Evolutionary conservation across 2,329 filamentous ascomycete genomes (phyloP).

Genomic region (Aspergillus vadensis): DNA sequence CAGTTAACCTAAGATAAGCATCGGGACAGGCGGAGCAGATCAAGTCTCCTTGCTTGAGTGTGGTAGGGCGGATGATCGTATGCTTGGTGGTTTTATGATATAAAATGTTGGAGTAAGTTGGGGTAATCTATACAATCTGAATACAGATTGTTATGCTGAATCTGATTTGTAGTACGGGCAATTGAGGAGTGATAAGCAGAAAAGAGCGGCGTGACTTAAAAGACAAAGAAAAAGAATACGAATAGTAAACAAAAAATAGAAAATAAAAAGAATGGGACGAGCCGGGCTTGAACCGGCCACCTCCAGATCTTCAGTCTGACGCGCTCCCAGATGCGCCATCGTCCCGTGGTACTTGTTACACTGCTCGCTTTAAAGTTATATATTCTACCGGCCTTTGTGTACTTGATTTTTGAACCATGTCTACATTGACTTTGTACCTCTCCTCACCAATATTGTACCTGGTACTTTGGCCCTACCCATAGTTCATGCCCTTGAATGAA

Average conservation of each 20-base stretch:
- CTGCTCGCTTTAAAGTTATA: not conserved
- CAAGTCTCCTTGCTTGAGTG: not conserved
- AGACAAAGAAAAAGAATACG: not conserved
- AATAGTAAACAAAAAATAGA: too few species aligned
- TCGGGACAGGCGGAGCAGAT: not conserved
- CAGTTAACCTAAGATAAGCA: slow-evolving; percentile 1
- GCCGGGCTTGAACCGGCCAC: slow-evolving; percentile 12
- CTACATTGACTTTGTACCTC: not conserved
- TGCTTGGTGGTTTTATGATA: too few species aligned
- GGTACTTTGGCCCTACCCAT: too few species aligned
- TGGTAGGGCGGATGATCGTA: too few species aligned
- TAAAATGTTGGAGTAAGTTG: too few species aligned
- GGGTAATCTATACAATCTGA: too few species aligned
- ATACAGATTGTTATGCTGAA: too few species aligned
- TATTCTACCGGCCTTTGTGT: not conserved
- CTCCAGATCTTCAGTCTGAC: slow-evolving; percentile 12
- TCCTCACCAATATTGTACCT: too few species aligned
- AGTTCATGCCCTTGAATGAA: too few species aligned
- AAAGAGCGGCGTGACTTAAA: not conserved
- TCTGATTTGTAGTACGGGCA: too few species aligned
- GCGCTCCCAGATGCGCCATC: slow-evolving; percentile 12
- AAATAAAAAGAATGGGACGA: slow-evolving; percentile 3
- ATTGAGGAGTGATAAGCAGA: not conserved
- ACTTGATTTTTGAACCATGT: not conserved
- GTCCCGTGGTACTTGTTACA: not conserved